phyloP scores from a whole-genome alignment of 179 eudicot genomes.

The Beta corolliflora region DNA sequence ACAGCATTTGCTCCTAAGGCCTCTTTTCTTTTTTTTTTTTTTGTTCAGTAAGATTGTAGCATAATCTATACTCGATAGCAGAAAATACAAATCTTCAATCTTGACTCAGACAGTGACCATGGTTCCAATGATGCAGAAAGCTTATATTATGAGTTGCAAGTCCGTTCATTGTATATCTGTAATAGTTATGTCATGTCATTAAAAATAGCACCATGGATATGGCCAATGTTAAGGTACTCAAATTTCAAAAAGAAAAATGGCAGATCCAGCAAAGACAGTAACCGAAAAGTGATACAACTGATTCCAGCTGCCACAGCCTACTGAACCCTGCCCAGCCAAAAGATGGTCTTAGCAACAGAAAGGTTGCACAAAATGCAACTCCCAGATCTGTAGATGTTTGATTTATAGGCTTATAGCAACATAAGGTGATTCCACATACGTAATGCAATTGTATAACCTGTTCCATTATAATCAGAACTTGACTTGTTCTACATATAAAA shows the following conservation, averaged over 20 bases:
- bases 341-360: too few species aligned
- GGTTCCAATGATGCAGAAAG: not conserved
- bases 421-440: not conserved
- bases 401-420: not conserved
- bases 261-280: not conserved
- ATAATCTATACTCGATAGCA: not conserved
- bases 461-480: not conserved
- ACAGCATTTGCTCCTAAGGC: not conserved
- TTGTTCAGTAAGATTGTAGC: not conserved
- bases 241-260: not conserved
- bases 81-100: not conserved
- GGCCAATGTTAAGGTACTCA: not conserved
- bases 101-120: not conserved
- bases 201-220: too few species aligned
- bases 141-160: not conserved
- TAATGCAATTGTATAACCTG: not conserved
- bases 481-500: not conserved
- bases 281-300: not conserved
- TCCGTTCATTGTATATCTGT: not conserved
- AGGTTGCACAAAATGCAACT: not conserved
- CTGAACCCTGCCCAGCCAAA: not conserved
- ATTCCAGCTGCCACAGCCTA: not conserved
- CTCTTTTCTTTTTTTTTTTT: not conserved
- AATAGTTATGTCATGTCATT: not conserved
- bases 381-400: not conserved